phyloP scores from a whole-genome alignment of 2,329 filamentous ascomycete genomes.

The Cryphonectria nitschkei region DNA sequence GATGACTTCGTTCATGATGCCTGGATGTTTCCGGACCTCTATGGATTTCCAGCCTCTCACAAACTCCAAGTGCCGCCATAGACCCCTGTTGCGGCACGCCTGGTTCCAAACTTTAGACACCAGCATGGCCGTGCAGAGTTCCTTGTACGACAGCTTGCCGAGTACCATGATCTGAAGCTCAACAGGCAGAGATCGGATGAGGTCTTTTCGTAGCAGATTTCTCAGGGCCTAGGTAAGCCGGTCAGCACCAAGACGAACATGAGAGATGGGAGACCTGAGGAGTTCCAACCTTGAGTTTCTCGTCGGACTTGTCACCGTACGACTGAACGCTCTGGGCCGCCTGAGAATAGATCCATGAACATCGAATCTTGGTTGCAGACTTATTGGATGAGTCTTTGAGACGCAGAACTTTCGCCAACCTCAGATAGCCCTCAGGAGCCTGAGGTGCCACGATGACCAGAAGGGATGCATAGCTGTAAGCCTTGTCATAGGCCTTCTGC shows the following conservation, averaged over 20 bases:
- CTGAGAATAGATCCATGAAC: conserved; percentile 23
- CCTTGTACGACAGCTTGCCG: background rate
- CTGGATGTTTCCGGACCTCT: background rate
- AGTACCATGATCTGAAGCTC: conserved; percentile 20
- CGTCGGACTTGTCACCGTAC: conserved; percentile 14
- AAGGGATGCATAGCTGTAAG: conserved; percentile 19
- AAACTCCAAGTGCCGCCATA: conserved; percentile 23
- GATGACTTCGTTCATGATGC: conserved; percentile 11
- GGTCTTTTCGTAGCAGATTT: conserved; percentile 19
- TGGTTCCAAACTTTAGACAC: conserved; percentile 24
- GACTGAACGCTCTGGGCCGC: conserved; percentile 16
- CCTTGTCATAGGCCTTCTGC: conserved; percentile 6
- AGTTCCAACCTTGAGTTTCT: conserved; percentile 18
- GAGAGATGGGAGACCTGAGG: background rate
- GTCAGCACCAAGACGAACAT: conserved; percentile 1
- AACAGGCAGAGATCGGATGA: conserved; percentile 7
- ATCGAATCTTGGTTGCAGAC: conserved; percentile 4
- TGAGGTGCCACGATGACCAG: conserved; percentile 23
- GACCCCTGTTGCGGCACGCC: conserved; percentile 6
- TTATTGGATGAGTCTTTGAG: conserved; percentile 1
- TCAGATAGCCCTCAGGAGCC: conserved; percentile 26
- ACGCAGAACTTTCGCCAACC: conserved; percentile 23
- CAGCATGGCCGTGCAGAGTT: conserved; percentile 24
- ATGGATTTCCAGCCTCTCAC: background rate
- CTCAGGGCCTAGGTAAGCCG: background rate